Evolutionary conservation across 2,329 filamentous ascomycete genomes (phyloP).

Genomic region (Cucurbitaria berberidis): DNA sequence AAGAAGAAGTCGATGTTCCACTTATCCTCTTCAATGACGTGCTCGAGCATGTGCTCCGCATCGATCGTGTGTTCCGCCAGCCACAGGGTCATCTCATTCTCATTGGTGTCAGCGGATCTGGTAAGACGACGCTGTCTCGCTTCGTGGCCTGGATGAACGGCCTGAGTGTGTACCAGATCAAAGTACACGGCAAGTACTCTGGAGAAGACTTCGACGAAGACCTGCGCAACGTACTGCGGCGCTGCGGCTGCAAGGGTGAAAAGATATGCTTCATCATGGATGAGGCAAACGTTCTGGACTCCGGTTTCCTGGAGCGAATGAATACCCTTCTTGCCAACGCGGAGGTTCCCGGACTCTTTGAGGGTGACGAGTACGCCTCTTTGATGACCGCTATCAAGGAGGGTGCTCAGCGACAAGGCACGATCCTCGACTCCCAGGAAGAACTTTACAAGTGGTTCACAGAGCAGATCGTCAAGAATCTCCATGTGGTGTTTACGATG

Average conservation of each 20-base stretch:
- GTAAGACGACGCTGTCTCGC: constrained; percentile 96
- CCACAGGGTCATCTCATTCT: constrained; percentile 97
- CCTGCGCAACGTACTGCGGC: constrained; percentile 86
- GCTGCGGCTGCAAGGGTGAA: constrained; percentile 96
- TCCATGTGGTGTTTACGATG: constrained; percentile 99
- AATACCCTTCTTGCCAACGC: constrained; percentile 98
- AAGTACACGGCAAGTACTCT: constrained; percentile 98
- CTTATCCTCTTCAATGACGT: constrained; percentile 99
- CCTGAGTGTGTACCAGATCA: constrained; percentile 98
- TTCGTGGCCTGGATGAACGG: constrained; percentile 99
- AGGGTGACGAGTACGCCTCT: constrained; percentile 98
- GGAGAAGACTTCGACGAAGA: constrained; percentile 99
- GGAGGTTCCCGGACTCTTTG: constrained; percentile 98
- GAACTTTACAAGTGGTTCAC: constrained; percentile 99
- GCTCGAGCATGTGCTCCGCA: constrained; percentile 94
- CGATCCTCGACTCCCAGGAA: constrained; percentile 95
- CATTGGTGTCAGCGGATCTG: constrained; percentile 97
- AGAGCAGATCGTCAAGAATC: constrained; percentile 97
- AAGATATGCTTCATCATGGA: constrained; percentile 99
- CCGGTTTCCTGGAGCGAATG: constrained; percentile 98
- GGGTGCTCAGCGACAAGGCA: constrained; percentile 92
- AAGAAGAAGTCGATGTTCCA: constrained; percentile 98
- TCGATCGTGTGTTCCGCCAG: constrained; percentile 97
- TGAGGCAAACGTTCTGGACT: constrained; percentile 97
- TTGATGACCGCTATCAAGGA: constrained; percentile 99